phyloP scores from a whole-genome alignment of 495 filamentous ascomycete genomes.

The Filosporella fistucella region DNA sequence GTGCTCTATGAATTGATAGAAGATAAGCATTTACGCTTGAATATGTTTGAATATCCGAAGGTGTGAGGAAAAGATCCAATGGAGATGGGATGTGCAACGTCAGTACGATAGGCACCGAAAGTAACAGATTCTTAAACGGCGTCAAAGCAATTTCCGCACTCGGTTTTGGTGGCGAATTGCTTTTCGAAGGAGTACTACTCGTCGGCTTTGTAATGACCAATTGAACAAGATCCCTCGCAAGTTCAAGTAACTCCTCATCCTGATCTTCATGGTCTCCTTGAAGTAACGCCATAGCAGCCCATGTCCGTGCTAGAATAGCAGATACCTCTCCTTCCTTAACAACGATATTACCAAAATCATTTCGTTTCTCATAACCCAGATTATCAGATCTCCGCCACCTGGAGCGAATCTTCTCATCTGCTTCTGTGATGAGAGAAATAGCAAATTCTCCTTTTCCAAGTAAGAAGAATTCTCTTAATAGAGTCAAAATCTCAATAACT shows the following conservation, averaged over 20 bases:
- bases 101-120: constrained; percentile 69
- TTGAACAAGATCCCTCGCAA: constrained; percentile 70
- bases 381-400: constrained; percentile 52
- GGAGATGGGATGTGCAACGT: constrained; percentile 73
- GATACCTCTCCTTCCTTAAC: constrained; percentile 86
- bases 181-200: constrained; percentile 25
- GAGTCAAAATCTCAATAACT: constrained; percentile 68
- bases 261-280: constrained; percentile 69
- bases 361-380: constrained; percentile 45
- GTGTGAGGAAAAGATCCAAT: constrained; percentile 79
- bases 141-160: constrained; percentile 31
- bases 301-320: constrained; percentile 67
- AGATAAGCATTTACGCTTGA: constrained; percentile 84
- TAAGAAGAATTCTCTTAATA: constrained; percentile 84
- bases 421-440: constrained; percentile 76
- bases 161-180: constrained; percentile 8
- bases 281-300: constrained; percentile 69
- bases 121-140: constrained; percentile 74
- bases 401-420: constrained; percentile 64
- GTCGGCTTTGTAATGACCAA: constrained; percentile 52
- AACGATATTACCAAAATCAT: constrained; percentile 47
- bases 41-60: constrained; percentile 70
- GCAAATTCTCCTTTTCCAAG: constrained; percentile 89
- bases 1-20: constrained; percentile 73
- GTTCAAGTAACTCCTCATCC: constrained; percentile 66